phyloP scores from a whole-genome alignment of 1,284 basidiomycete genomes.

The Pseudozyma hubeiensis region DNA sequence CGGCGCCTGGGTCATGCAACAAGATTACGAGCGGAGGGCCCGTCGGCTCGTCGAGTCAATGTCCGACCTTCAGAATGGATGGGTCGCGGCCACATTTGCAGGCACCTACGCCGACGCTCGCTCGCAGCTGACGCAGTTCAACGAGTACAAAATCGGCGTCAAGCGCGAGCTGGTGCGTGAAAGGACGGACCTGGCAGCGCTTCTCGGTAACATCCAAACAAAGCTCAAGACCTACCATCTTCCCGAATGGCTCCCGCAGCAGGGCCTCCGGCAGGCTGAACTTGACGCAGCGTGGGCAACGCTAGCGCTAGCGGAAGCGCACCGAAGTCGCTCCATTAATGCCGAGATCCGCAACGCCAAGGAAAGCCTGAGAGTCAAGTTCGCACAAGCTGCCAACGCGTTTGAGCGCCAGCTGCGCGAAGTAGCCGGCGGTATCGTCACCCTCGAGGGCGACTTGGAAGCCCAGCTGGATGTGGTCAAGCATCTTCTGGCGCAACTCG shows the following conservation, averaged over 20 bases:
- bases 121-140: conserved; percentile 79
- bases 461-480: conserved; percentile 48
- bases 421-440: conserved; percentile 45
- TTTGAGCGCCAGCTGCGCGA: conserved; percentile 74
- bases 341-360: conserved; percentile 78
- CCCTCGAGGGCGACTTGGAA: conserved; percentile 58
- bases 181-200: conserved; percentile 85
- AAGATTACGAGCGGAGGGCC: conserved; percentile 93
- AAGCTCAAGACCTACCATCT: conserved; percentile 88
- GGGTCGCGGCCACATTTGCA: conserved; percentile 52
- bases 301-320: conserved; percentile 80
- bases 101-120: conserved; percentile 81
- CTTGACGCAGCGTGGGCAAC: conserved; percentile 82
- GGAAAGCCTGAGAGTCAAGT: conserved; percentile 83
- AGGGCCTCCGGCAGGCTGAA: conserved; percentile 72
- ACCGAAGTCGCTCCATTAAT: conserved; percentile 85
- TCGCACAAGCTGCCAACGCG: conserved; percentile 84
- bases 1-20: conserved; percentile 75
- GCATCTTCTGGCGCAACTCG: conserved; percentile 39
- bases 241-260: conserved; percentile 56
- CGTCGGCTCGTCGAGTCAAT: conserved; percentile 65
- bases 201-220: conserved; percentile 93
- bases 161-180: conserved; percentile 91
- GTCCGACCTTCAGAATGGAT: conserved; percentile 35
- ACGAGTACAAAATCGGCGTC: conserved; percentile 83